phyloP scores from a whole-genome alignment of 441 rosid genomes.

The Dalechampia spathulata region DNA sequence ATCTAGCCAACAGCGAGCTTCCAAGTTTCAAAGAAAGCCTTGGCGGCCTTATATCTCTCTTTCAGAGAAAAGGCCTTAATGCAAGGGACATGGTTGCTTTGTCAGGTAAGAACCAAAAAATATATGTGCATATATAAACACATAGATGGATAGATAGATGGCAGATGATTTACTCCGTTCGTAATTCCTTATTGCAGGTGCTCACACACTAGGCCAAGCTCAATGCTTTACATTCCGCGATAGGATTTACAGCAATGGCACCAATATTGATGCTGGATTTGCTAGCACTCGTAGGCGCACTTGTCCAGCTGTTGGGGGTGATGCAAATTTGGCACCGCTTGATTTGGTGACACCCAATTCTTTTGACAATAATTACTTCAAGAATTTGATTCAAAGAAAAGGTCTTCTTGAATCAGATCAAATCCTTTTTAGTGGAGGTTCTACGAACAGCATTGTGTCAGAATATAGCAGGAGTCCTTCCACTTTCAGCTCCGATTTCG shows the following conservation, averaged over 20 bases:
- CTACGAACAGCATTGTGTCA: conserved; percentile 35
- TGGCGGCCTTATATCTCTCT: conserved; percentile 3
- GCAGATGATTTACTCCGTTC: too few relatives aligned
- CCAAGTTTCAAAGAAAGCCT: conserved; percentile 17
- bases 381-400: conserved; percentile 38
- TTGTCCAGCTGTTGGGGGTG: conserved; percentile 26
- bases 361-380: conserved; percentile 54
- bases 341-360: conserved; percentile 53
- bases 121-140: not conserved
- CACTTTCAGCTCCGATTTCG: conserved; percentile 39
- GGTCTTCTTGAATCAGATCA: conserved; percentile 41
- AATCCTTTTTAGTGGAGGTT: conserved; percentile 40
- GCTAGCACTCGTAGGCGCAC: conserved; percentile 32
- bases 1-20: conserved; percentile 28
- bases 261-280: conserved; percentile 39
- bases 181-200: conserved; percentile 17
- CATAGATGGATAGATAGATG: too few relatives aligned
- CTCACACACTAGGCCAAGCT: conserved; percentile 55
- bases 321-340: conserved; percentile 33
- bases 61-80: conserved; percentile 35
- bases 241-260: conserved; percentile 38
- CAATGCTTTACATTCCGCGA: conserved; percentile 37
- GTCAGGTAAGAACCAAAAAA: conserved; percentile 6
- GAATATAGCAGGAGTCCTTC: conserved; percentile 37
- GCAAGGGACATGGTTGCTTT: conserved; percentile 50